Percentiles rank a stretch among this genome's conserved stretches.
phyloP scores from a whole-genome alignment of 345 rosid genomes.

The Gynandropsis gynandra region DNA sequence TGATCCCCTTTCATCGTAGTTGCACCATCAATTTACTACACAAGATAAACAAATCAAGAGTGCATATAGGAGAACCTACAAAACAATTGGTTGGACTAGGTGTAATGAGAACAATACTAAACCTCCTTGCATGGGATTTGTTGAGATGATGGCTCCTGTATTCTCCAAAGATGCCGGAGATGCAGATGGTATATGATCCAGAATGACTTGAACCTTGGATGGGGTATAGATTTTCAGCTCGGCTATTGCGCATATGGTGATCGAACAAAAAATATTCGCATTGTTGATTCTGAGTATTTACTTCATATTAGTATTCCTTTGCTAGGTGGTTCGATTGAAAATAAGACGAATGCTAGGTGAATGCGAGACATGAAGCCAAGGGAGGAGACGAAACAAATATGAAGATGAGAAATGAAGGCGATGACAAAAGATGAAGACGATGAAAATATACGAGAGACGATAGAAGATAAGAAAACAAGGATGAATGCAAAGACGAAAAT shows the following conservation, averaged over 20 bases:
- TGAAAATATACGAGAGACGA: too few relatives aligned
- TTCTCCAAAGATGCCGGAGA: slow-evolving; percentile 76
- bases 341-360: too few relatives aligned
- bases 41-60: slow-evolving; percentile 37
- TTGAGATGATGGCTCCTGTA: slow-evolving; percentile 89
- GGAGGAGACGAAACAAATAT: too few relatives aligned
- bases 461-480: too few relatives aligned
- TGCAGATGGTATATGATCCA: slow-evolving; percentile 80
- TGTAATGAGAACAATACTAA: slow-evolving; percentile 39
- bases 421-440: too few relatives aligned
- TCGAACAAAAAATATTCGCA: slow-evolving; percentile 55
- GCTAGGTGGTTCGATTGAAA: slow-evolving; percentile 43
- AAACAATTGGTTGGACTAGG: slow-evolving; percentile 25
- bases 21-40: slow-evolving; percentile 57
- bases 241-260: slow-evolving; percentile 86
- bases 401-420: too few relatives aligned
- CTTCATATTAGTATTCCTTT: slow-evolving; percentile 58
- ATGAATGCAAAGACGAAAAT: too few relatives aligned
- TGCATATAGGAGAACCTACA: slow-evolving; percentile 53
- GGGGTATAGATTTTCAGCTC: slow-evolving; percentile 76
- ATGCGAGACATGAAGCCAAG: too few relatives aligned
- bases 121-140: slow-evolving; percentile 69
- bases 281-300: slow-evolving; percentile 71
- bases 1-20: slow-evolving; percentile 43
- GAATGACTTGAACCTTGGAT: slow-evolving; percentile 69